These are phyloP conservation scores for Penicillium polonicum DNA, from an alignment of 2,329 filamentous ascomycete species.

Conservation along the genomic window DNA sequence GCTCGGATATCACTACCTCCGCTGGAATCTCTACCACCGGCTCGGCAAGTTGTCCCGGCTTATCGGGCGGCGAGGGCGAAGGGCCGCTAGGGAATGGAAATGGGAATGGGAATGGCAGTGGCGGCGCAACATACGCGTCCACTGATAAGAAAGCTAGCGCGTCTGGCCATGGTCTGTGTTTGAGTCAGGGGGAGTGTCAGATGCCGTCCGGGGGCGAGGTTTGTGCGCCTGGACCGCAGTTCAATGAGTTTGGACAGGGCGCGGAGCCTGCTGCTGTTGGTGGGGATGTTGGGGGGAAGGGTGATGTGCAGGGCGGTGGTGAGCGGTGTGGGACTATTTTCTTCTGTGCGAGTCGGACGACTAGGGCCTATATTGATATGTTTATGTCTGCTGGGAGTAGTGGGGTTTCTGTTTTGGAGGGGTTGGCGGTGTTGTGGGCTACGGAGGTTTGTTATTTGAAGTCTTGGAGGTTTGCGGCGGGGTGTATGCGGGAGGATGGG, in stretches of 20 bases:
- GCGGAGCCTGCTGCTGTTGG: neutral
- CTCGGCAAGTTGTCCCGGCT: constrained; percentile 20
- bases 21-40: constrained; percentile 19
- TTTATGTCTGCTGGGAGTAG: constrained; percentile 58
- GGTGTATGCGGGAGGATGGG: constrained; percentile 32
- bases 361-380: constrained; percentile 56
- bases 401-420: constrained; percentile 60
- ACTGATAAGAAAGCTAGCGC: neutral
- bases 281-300: neutral
- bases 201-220: constrained; percentile 16
- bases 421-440: constrained; percentile 72
- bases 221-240: constrained; percentile 9
- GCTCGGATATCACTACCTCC: constrained; percentile 15
- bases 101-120: neutral
- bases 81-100: neutral
- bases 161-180: constrained; percentile 16
- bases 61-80: constrained; percentile 29
- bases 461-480: constrained; percentile 53
- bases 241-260: neutral
- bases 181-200: constrained; percentile 24
- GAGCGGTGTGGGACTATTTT: constrained; percentile 22
- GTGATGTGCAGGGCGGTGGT: neutral
- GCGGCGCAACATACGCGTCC: neutral
- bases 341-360: constrained; percentile 46
- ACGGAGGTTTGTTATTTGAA: constrained; percentile 66